A percentile compares a stretch with the other conserved stretches of the same genome.
phyloP scores from a whole-genome alignment of 1,139 yeast species.

The Geotrichum cucujoidarum region DNA sequence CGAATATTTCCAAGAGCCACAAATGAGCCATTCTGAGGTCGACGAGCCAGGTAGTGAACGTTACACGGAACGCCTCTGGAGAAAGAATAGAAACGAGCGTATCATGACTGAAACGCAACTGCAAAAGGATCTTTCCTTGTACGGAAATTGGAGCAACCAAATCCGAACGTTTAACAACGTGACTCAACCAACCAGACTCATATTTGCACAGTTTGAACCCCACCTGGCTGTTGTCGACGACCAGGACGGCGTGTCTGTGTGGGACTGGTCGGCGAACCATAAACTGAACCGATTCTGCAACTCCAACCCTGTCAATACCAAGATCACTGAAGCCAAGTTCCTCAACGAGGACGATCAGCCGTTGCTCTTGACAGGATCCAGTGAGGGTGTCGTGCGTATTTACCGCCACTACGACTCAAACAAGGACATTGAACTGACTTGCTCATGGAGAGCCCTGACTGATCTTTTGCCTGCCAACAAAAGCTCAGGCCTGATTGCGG shows the following conservation, averaged over 20 bases:
- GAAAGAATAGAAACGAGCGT: slow-evolving; percentile 80
- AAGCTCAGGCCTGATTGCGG: slow-evolving; percentile 78
- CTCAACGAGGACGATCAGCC: slow-evolving; percentile 92
- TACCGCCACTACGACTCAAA: slow-evolving; percentile 68
- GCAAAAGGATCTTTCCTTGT: slow-evolving; percentile 75
- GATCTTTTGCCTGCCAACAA: slow-evolving; percentile 67
- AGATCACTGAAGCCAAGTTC: slow-evolving; percentile 79
- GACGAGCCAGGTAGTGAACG: slow-evolving; percentile 94
- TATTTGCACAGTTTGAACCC: slow-evolving; percentile 88
- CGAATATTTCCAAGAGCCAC: slow-evolving; percentile 96
- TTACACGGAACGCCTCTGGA: slow-evolving; percentile 79
- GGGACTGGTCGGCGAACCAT: slow-evolving; percentile 74
- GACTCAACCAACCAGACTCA: slow-evolving; percentile 71
- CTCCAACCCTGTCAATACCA: slow-evolving; percentile 81
- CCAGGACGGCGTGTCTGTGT: slow-evolving; percentile 74
- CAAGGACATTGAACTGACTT: slow-evolving; percentile 56
- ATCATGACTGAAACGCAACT: slow-evolving; percentile 86
- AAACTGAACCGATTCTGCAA: slow-evolving; percentile 69
- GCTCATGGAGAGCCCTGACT: slow-evolving; percentile 92
- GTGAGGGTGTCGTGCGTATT: slow-evolving; percentile 87
- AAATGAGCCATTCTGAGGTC: slow-evolving; percentile 76
- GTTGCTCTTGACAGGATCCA: slow-evolving; percentile 76
- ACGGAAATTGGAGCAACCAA: slow-evolving; percentile 79
- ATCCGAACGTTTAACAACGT: slow-evolving; percentile 61
- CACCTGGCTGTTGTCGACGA: slow-evolving; percentile 78